Base-by-base conservation (phyloP, 164 flowering plant genomes). In the Buxus sempervirens region DNA sequence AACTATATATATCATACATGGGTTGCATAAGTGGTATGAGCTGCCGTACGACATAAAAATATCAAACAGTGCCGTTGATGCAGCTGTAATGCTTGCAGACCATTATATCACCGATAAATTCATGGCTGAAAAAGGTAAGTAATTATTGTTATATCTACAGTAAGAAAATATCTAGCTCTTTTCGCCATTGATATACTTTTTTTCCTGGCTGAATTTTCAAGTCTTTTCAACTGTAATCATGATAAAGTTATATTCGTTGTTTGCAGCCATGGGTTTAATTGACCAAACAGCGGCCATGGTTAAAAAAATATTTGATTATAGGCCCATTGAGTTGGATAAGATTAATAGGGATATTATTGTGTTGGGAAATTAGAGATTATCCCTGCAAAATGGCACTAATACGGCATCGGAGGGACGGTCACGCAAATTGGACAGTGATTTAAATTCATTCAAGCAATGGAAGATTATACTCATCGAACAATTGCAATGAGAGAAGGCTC, bases 201-300 rank as follows among this genome's bases (percentile, higher is more conserved):
- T 3, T 32, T 32, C 3, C 0, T 21, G 20, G 53, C 6, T 5
- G 51, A 19, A 32, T 71, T n/a, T 18, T 54, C n/a, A 6, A 38
- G 63, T n/a, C n/a, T 16, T 6, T 1, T 27, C 7, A 27, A 6
- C 19, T 19, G 36, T 22, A 12, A 51, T 49, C 19, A 13, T 18
- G 42, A 41, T 10, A n/a, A 20, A 19, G 24, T 36, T 20, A 21
- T 26, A 27, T 48, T 65, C 20, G 38, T 32, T 32, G 38, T 27
- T 70, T 82, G 65, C 82, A 89, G 98, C 97, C 64, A 95, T 95
- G 81, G 98, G 92, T 79, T 93, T 95, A 64, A 91, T 95, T 63
- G 98, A 95, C 79, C 97, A 95, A 81, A 96, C 98, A 63, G 97
- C 97, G 71, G 98, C 98, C 64, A 92, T 92, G 79, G 81, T 95